Percentiles rank a stretch among this genome's conserved stretches.
These are phyloP conservation scores for Phytophthora capsici DNA, from an alignment of 352 stramenopile genomes.

Conservation along the genomic window DNA sequence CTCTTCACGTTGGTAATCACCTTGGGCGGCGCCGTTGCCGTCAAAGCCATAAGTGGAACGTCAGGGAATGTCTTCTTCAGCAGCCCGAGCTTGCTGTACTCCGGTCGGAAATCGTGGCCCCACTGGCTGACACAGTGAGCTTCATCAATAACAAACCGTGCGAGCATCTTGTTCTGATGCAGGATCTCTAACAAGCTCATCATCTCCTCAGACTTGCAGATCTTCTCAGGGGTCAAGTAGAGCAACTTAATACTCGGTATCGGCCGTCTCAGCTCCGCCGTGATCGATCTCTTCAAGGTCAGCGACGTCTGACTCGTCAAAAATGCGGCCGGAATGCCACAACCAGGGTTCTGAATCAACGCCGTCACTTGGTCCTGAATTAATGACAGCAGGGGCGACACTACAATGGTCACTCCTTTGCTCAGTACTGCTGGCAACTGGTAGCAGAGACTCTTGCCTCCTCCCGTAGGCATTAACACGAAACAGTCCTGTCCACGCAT, in stretches of 20 bases:
- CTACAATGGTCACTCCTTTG: slow-evolving; percentile 90
- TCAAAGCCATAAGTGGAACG: slow-evolving; percentile 94
- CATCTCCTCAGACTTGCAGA: slow-evolving; percentile 81
- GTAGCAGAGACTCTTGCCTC: slow-evolving; percentile 94
- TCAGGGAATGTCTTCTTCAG: slow-evolving; percentile 91
- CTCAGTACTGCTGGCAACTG: slow-evolving; percentile 80
- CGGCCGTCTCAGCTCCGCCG: slow-evolving; percentile 82
- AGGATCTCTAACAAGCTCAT: slow-evolving; percentile 59
- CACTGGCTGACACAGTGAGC: slow-evolving; percentile 91
- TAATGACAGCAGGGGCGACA: slow-evolving; percentile 94
- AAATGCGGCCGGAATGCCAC: slow-evolving; percentile 73
- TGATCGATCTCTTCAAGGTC: slow-evolving; percentile 70
- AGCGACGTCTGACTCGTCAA: slow-evolving; percentile 79
- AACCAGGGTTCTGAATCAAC: slow-evolving; percentile 67
- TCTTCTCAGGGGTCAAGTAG: slow-evolving; percentile 96
- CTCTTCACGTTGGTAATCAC: slow-evolving; percentile 84
- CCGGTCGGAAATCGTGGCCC: slow-evolving; percentile 90
- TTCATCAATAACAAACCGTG: slow-evolving; percentile 96
- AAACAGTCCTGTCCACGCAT: slow-evolving; percentile 92
- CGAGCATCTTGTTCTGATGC: slow-evolving; percentile 71
- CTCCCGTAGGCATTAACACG: slow-evolving; percentile 94
- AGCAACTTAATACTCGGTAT: slow-evolving; percentile 86
- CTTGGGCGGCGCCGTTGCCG: slow-evolving; percentile 87
- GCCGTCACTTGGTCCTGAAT: slow-evolving; percentile 94
- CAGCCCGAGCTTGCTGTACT: slow-evolving; percentile 94